Percentiles rank a stretch among this genome's conserved stretches.
Conservation (phyloP, 371 early-diverging fungal genomes). For the Apophysomyces ossiformis region DNA sequence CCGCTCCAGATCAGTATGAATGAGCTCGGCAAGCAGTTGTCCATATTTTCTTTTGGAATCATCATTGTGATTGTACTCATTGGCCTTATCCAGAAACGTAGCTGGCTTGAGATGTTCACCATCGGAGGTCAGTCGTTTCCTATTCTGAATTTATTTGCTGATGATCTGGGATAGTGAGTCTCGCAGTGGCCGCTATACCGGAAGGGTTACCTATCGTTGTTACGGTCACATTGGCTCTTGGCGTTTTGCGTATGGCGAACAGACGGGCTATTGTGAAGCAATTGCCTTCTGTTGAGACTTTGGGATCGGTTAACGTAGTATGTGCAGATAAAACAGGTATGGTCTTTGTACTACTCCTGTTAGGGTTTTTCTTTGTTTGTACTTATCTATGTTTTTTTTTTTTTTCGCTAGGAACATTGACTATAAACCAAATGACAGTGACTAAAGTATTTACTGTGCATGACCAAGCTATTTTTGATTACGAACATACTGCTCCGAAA, state of each 20-base stretch:
- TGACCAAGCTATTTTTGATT: conserved; percentile 64
- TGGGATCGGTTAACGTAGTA: conserved; percentile 88
- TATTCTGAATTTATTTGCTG: neutral
- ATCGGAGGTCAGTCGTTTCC: conserved; percentile 67
- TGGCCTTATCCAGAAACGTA: conserved; percentile 86
- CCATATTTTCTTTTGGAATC: conserved; percentile 82
- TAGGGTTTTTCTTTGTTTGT: neutral
- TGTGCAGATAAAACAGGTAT: conserved; percentile 94
- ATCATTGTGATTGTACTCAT: conserved; percentile 90
- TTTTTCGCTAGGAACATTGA: conserved; percentile 68
- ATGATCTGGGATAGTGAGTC: conserved; percentile 54
- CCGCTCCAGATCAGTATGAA: conserved; percentile 91
- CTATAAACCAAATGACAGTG: conserved; percentile 86
- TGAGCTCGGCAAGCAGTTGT: conserved; percentile 84
- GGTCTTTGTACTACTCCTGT: neutral
- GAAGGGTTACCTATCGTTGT: conserved; percentile 95
- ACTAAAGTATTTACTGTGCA: conserved; percentile 73
- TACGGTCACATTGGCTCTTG: conserved; percentile 88
- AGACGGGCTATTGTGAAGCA: conserved; percentile 89
- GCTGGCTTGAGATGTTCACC: conserved; percentile 95
- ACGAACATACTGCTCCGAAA: conserved; percentile 52
- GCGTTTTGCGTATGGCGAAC: conserved; percentile 90
- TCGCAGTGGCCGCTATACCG: conserved; percentile 95
- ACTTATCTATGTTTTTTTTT: neutral
- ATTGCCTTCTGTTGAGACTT: conserved; percentile 87